These are phyloP conservation scores for Fusarium lateritium DNA, from an alignment of 2,329 filamentous ascomycete genomes.

Conservation along the genomic window DNA sequence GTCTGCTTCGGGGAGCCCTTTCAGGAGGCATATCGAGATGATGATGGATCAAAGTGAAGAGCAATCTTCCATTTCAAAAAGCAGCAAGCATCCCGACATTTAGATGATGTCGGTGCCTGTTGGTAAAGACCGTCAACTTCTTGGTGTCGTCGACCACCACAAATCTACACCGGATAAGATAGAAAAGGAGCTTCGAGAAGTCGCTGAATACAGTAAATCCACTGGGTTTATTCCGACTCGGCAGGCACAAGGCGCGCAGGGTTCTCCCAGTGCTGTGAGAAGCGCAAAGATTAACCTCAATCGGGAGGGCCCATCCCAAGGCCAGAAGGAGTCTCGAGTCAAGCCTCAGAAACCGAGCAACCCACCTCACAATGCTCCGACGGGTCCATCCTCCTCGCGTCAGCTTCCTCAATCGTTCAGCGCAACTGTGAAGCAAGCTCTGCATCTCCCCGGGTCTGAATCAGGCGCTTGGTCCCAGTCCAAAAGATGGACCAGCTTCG, in stretches of 20 bases:
- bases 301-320: background rate
- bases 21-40: constrained; percentile 18
- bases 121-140: constrained; percentile 26
- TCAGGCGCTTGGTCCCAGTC: constrained; percentile 57
- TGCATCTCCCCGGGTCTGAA: constrained; percentile 21
- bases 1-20: background rate
- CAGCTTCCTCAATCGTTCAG: constrained; percentile 21
- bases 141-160: constrained; percentile 9
- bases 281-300: constrained; percentile 8
- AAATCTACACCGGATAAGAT: constrained; percentile 7
- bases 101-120: constrained; percentile 36
- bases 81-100: constrained; percentile 22
- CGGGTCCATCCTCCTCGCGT: constrained; percentile 25
- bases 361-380: constrained; percentile 27
- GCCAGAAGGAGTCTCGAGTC: constrained; percentile 1
- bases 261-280: background rate
- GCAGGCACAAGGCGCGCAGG: constrained; percentile 27
- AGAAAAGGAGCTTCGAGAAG: constrained; percentile 28
- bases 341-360: background rate
- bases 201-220: constrained; percentile 19
- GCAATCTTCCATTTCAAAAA: background rate
- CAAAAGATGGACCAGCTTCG: constrained; percentile 57
- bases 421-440: constrained; percentile 17
- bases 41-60: constrained; percentile 17
- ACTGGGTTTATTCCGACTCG: constrained; percentile 37